Base-by-base conservation (phyloP, 331 rosid genomes). In the Rosa hybrid region DNA sequence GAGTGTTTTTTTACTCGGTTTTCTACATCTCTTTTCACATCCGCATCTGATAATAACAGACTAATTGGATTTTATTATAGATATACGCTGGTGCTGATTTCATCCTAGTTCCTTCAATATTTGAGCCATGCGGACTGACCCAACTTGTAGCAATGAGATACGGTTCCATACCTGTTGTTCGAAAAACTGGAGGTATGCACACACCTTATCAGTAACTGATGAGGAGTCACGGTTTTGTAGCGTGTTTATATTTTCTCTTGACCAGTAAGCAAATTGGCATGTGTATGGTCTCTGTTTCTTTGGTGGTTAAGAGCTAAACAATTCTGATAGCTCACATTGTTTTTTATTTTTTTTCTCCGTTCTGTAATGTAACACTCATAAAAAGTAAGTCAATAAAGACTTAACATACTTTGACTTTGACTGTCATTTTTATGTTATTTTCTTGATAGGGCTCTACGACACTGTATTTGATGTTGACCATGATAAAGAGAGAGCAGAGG, bases 81-180 rank as follows among this genome's bases (percentile, higher is more conserved):
- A 93, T 93, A 85, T 93, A 93, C 81, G 94, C 94, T 4, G 97
- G 95, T 78, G 78, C 92, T 30, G 98, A 93, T 89, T 87, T 93
- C 81, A 84, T 93, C 80, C 78, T 91, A 53, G 94, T 93, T 82
- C 98, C 97, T 80, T 93, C 98, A 75, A 87, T 93, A 71, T 93
- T 93, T 84, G 97, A 93, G 86, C 98, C 97, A 16, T 93, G 97
- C 76, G 98, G 98, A 75, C 89, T 93, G 60, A 90, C 98, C 51
- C 98, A 93, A 81, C 98, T 93, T 77, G 78, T 78, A 25, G 97
- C 97, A 54, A 93, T 93, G 97, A 93, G 97, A 93, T 93, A 90
- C 71, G 97, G 98, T 77, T 91, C 95, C 14, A 83, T 91, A 68
- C 91, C 98, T 27, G 82, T 93, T 76, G 98, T 93, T 82, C 89